Evolutionary conservation across 768 basidiomycete genomes (phyloP), one percentile per base, ranked within the genome.

Genomic region (Phylloporus scabripes): DNA sequence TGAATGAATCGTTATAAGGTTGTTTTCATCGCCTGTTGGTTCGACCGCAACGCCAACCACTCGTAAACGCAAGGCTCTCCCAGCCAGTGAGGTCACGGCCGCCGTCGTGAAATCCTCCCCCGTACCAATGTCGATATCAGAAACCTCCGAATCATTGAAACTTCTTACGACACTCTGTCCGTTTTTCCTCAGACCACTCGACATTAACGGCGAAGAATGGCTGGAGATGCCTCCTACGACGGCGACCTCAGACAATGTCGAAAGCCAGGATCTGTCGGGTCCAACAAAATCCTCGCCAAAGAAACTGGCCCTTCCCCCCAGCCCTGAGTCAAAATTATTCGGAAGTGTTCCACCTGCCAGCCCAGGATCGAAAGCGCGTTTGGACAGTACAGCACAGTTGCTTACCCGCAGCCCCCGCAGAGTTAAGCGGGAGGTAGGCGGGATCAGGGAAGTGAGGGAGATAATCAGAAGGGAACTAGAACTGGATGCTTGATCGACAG

Each of bases 81-180:
- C 84, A 14, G 65, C 72, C 14, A 74, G 74, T 28, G 87, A 91
- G 60, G 84, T 90, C 28, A 72, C 74, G 4, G 67, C 77, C 20
- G 83, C 87, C 10, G 70, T 92, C 51, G 67, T 90, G 47, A 90
- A 91, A 67, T 90, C 87, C 0, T 88, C 87, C 0, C 82, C 85
- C 1, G 82, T 91, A 6, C 87, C 89, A 7, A 80, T 89, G 53
- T 91, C 88, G 17, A 67, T 73, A 23, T 82, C 83, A 9, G 89
- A 92, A 66, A 87, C 89, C 1, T 78, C 75, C 40, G 87, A 91
- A 60, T 89, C 87, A 2, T 63, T 92, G 40, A 68, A 69, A 21
- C 73, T 92, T 64, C 73, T 92, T 44, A 72, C 76, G 15, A 73
- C 75, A 36, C 69, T 90, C 11, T 91, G 89, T 59, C 87, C 89